Conservation (phyloP, 306 rosid genomes). For the Coriaria nepalensis region DNA sequence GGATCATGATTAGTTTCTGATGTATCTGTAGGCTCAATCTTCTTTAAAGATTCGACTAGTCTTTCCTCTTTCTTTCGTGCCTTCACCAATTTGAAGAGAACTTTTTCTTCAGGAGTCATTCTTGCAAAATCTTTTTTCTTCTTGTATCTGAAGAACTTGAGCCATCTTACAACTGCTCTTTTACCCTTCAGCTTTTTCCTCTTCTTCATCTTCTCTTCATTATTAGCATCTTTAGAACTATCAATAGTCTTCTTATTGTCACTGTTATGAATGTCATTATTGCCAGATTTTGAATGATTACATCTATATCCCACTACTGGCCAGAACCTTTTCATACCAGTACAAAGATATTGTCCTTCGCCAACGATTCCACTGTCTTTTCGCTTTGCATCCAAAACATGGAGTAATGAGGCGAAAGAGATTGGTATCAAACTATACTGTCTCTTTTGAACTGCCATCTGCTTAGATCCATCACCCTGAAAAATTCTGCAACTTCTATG, state of each 20-base stretch:
- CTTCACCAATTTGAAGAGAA: constrained; percentile 51
- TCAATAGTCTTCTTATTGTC: constrained; percentile 8
- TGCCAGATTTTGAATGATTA: constrained; percentile 6
- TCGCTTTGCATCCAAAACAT: background rate
- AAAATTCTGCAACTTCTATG: constrained; percentile 2
- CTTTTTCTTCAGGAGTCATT: constrained; percentile 74
- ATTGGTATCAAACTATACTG: background rate
- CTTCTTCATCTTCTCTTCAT: constrained; percentile 33
- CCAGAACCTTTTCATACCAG: background rate
- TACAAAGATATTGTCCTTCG: background rate
- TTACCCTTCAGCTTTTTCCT: constrained; percentile 69
- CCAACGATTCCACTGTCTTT: background rate
- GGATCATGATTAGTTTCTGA: constrained; percentile 83
- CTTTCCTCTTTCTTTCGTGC: constrained; percentile 74
- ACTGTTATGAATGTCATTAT: constrained; percentile 4
- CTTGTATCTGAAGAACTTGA: constrained; percentile 71
- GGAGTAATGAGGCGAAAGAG: background rate
- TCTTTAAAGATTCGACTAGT: constrained; percentile 52
- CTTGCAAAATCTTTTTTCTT: constrained; percentile 69
- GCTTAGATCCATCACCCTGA: background rate
- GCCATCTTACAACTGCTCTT: constrained; percentile 85
- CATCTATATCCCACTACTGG: background rate
- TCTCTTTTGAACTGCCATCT: background rate
- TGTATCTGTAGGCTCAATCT: constrained; percentile 72
- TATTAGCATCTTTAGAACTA: constrained; percentile 19